phyloP scores from a whole-genome alignment of 441 rosid species.

The Euphorbia schlechtendalii region DNA sequence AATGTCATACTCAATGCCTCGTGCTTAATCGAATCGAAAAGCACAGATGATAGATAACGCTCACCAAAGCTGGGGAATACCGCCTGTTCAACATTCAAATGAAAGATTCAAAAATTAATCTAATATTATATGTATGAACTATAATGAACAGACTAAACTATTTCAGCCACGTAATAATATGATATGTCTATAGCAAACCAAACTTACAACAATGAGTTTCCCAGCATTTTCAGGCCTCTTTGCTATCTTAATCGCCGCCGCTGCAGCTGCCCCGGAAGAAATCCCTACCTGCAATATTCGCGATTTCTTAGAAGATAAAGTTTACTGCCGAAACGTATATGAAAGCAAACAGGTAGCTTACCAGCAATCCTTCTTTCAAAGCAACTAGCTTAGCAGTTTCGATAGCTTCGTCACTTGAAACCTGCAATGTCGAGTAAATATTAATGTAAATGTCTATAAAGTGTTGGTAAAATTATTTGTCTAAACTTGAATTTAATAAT shows the following conservation, averaged over 20 bases:
- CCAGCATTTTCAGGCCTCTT: constrained; percentile 85
- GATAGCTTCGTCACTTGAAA: constrained; percentile 78
- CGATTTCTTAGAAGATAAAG: not conserved
- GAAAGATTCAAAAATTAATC: too few species aligned
- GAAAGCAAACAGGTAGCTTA: constrained; percentile 18
- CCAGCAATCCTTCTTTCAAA: constrained; percentile 83
- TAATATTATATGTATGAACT: too few species aligned
- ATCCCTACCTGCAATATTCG: constrained; percentile 61
- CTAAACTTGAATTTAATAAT: not conserved
- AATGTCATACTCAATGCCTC: constrained; percentile 58
- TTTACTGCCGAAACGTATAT: not conserved
- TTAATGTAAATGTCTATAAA: not conserved
- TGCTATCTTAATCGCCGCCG: constrained; percentile 69
- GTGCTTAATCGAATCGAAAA: constrained; percentile 57
- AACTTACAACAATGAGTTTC: constrained; percentile 51
- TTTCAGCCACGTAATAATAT: too few species aligned
- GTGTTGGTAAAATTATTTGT: not conserved
- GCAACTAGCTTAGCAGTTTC: constrained; percentile 78
- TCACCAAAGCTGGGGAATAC: constrained; percentile 87
- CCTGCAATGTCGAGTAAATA: constrained; percentile 25
- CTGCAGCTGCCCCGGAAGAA: constrained; percentile 88
- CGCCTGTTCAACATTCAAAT: constrained; percentile 35
- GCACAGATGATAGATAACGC: constrained; percentile 73
- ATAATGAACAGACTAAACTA: too few species aligned
- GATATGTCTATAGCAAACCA: too few species aligned